Percentiles rank a stretch among this genome's conserved stretches.
phyloP scores from a whole-genome alignment of 1,284 basidiomycete species.

The Malassezia vespertilionis region DNA sequence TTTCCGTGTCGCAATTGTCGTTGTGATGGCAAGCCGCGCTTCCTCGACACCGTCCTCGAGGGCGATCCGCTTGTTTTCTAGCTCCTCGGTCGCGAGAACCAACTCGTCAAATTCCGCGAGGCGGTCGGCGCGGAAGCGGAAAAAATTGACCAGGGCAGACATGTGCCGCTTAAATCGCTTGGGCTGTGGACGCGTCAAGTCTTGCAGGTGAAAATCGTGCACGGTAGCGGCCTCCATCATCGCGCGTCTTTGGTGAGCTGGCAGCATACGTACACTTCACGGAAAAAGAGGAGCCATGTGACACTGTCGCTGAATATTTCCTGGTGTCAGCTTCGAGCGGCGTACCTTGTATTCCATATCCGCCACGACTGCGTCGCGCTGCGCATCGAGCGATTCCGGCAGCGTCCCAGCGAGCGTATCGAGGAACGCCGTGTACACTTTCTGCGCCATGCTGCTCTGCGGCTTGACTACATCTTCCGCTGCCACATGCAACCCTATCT shows the following conservation, averaged over 20 bases:
- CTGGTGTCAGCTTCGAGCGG: neutral
- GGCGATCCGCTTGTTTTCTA: constrained; percentile 54
- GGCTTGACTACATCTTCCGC: constrained; percentile 36
- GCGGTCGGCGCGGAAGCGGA: constrained; percentile 37
- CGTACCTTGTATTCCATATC: constrained; percentile 25
- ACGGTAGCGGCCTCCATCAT: constrained; percentile 42
- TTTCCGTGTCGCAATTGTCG: constrained; percentile 47
- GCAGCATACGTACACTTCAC: constrained; percentile 22
- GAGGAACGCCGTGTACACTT: constrained; percentile 34
- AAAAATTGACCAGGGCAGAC: constrained; percentile 44
- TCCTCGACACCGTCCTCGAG: constrained; percentile 54
- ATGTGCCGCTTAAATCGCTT: constrained; percentile 44
- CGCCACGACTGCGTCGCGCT: constrained; percentile 21
- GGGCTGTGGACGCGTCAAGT: constrained; percentile 37
- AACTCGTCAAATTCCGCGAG: constrained; percentile 57
- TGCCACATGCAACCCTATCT: constrained; percentile 29
- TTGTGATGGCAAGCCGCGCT: constrained; percentile 52
- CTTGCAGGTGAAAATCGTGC: constrained; percentile 39
- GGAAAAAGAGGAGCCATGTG: constrained; percentile 37
- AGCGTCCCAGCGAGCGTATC: constrained; percentile 31
- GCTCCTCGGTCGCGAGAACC: constrained; percentile 56
- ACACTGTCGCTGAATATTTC: constrained; percentile 32
- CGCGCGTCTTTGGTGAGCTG: constrained; percentile 18
- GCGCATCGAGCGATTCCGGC: constrained; percentile 32
- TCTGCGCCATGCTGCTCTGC: constrained; percentile 26